Percentiles rank a stretch among this genome's conserved stretches.
phyloP scores from a whole-genome alignment of 257 asterid species.

The Buddleja alternifolia region DNA sequence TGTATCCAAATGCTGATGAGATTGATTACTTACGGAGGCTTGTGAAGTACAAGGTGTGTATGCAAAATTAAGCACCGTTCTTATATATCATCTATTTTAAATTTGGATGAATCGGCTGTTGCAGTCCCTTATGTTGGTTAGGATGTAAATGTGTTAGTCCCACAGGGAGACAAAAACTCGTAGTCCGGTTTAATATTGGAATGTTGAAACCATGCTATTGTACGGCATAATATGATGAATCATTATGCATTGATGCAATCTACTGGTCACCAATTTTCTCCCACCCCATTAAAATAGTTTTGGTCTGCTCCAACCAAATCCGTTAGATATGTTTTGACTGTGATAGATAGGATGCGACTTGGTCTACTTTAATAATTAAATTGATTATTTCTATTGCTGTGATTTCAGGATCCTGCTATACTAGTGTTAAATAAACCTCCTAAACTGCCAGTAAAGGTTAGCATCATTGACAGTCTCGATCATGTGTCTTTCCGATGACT shows the following conservation, averaged over 20 bases:
- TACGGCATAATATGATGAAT: background rate
- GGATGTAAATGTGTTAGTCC: background rate
- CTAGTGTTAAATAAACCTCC: conserved; percentile 91
- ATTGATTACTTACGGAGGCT: conserved; percentile 82
- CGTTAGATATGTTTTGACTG: conserved; percentile 13
- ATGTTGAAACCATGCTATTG: too few relatives aligned
- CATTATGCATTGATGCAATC: background rate
- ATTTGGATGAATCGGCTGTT: conserved; percentile 17
- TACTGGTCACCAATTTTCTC: background rate
- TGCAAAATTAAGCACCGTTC: conserved; percentile 18
- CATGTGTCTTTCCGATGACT: conserved; percentile 8
- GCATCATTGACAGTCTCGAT: conserved; percentile 22
- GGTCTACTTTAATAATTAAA: background rate
- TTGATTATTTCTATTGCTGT: conserved; percentile 20
- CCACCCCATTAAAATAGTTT: background rate
- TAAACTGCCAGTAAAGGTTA: conserved; percentile 89
- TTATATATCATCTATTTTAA: conserved; percentile 1
- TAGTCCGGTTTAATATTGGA: too few relatives aligned
- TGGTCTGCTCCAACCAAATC: background rate
- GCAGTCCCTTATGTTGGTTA: background rate
- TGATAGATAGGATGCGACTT: background rate
- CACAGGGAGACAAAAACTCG: too few relatives aligned
- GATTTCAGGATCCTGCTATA: conserved; percentile 81
- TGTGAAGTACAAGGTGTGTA: conserved; percentile 75
- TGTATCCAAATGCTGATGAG: conserved; percentile 94